Base-by-base conservation (phyloP, 2,329 filamentous ascomycete species). In the Calonectria hawksworthii region DNA sequence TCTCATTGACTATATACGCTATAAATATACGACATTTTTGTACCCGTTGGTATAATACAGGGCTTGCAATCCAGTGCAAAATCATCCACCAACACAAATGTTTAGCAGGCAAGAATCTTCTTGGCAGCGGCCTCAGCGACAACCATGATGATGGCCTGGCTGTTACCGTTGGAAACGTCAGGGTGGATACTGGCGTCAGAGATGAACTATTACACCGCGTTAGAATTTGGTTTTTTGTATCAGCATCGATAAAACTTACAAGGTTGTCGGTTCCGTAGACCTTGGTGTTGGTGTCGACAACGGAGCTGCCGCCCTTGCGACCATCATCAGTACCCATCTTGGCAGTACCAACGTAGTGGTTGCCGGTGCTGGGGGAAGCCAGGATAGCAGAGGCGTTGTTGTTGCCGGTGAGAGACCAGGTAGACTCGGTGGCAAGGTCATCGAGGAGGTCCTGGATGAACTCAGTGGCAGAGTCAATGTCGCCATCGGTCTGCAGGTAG, bases 131-230 rank as follows among this genome's bases (percentile, higher is more conserved):
- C 87, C 85, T 94, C 93, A 4, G 92, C 90, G 32, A 89, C 91
- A 54, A 92, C 87, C 81, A 94, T 91, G 76, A 94, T 90, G 51
- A 91, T 89, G 3, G 91, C 88, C 69, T 91, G 90, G 2, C 92
- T 93, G 82, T 95, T 95, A 26, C 92, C 91, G 2, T 91, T 92
- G 14, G 92, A 88, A 73, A 94, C 90, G 74, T 93, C 93, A 0
- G 93, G 93, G 85, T 94, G 93, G 80, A 94, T 92, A 75, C 89
- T 90, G 1, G 90, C 92, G 80, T 94, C 92, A 3, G 93, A 90
- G 21, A 93, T 88, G 80, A 92, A 93, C 78, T 80, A 6, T 4
- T 0, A 1, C 21, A 21, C 26, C 14, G 21, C 7, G 7, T 14
- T 10, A 38, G 47, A 67, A 28, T 73, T 52, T 26, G 6, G 7